Evolutionary conservation across 176 grass and related monocot species (phyloP).

Genomic region (Rhipidocladum racemiflorum): DNA sequence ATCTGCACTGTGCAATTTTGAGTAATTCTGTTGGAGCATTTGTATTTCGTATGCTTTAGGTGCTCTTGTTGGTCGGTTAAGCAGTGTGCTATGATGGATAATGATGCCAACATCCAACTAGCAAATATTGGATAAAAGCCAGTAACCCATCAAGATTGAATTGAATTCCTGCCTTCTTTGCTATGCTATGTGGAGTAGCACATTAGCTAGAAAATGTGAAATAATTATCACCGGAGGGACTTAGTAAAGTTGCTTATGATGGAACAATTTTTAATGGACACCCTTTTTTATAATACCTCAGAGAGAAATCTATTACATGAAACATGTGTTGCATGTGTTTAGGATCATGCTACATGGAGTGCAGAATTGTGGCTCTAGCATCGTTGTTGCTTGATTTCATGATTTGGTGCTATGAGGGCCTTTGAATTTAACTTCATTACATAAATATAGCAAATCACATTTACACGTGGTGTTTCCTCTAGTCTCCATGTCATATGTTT

Average conservation of each 20-base stretch:
- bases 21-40: neutral
- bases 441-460: neutral
- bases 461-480: neutral
- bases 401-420: neutral
- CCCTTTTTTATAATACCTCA: neutral
- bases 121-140: slow-evolving; percentile 7
- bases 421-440: slow-evolving; percentile 3
- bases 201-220: slow-evolving; percentile 2
- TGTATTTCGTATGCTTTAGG: neutral
- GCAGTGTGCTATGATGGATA: slow-evolving; percentile 7
- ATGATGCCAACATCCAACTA: slow-evolving; percentile 1
- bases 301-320: neutral
- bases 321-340: neutral
- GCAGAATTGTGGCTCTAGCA: neutral
- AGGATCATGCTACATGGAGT: neutral
- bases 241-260: slow-evolving; percentile 1
- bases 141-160: neutral
- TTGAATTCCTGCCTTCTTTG: neutral
- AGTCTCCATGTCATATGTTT: slow-evolving; percentile 16
- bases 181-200: neutral
- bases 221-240: neutral
- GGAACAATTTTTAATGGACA: neutral
- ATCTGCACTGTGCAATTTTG: neutral
- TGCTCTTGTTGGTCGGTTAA: neutral
- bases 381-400: neutral